Evolutionary conservation across 441 rosid genomes (phyloP), one percentile per base, ranked within the genome.

Genomic region (Croton setiger): DNA sequence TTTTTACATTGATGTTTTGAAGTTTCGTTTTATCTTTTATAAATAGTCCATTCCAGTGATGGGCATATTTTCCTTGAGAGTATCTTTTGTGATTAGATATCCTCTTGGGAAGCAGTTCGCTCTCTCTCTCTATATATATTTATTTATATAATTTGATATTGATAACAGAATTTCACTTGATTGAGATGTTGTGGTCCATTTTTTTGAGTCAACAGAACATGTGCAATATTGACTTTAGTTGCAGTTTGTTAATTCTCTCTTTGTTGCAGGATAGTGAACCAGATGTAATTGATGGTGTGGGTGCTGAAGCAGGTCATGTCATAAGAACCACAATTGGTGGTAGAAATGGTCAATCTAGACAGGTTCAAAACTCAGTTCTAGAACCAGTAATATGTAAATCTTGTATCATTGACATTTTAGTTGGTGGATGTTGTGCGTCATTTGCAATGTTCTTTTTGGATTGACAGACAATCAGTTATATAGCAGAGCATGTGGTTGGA

Each of bases 401-500:
- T 73, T 5, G 6, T 36, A 9, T 62, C 36, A 3, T 60, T 3
- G 6, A 9, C 58, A 11, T n/a, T 49, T 4, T 37, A 21, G 5
- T 58, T 65, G 49, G 48, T 66, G 17, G 68, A 52, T 36, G 47
- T 63, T 44, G 37, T 68, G 48, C 55, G 55, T 68, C 31, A 44
- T 76, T 73, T 70, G 70, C 57, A 64, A 60, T 75, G 65, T 44
- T 72, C 69, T 80, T 33, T 76, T 77, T 77, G 68, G 68, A 64
- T 76, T 66, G 62, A 61, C 95, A 91, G 98, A 82, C 87, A 55
- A 82, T 91, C 64, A 93, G 96, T 85, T 93, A 89, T 67, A 93
- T 93, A 74, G 87, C 97, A 51, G 98, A 93, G 81, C 97, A 91
- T 76, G 98, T 91, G 72, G 87, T 93, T 49, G 98, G 98, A 76